phyloP scores from a whole-genome alignment of 768 basidiomycete genomes.

The Nidularia pulvinata region DNA sequence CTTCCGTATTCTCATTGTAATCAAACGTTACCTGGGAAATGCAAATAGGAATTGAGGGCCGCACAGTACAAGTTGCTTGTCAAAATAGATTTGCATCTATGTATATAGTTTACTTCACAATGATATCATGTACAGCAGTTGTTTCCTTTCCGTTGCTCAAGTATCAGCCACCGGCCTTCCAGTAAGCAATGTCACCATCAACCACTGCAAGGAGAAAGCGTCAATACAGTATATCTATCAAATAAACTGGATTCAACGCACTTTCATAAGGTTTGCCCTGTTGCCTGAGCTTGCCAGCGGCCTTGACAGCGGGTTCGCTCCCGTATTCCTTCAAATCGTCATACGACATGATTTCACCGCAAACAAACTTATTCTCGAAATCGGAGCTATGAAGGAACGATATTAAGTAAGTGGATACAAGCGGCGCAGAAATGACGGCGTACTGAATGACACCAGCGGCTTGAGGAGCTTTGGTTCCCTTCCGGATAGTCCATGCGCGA shows the following conservation, averaged over 20 bases:
- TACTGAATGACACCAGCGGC: slow-evolving; percentile 99
- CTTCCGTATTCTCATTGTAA: neutral
- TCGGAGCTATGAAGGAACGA: slow-evolving; percentile 60
- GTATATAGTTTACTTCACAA: neutral
- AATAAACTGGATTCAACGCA: slow-evolving; percentile 26
- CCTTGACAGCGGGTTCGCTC: slow-evolving; percentile 89
- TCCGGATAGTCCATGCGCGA: slow-evolving; percentile 96
- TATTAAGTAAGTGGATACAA: neutral
- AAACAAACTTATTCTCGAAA: slow-evolving; percentile 98
- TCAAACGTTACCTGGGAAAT: too few species aligned
- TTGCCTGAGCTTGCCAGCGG: slow-evolving; percentile 92
- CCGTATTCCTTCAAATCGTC: slow-evolving; percentile 91
- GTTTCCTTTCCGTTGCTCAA: neutral
- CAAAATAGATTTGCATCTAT: slow-evolving; percentile 2
- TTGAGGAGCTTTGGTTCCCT: slow-evolving; percentile 93
- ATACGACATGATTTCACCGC: slow-evolving; percentile 95
- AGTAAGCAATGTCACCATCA: slow-evolving; percentile 91
- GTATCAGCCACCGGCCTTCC: slow-evolving; percentile 71
- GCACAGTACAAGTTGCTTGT: neutral
- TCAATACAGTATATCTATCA: slow-evolving; percentile 6
- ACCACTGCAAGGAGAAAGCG: slow-evolving; percentile 52
- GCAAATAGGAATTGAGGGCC: too few species aligned
- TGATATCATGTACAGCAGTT: too few species aligned
- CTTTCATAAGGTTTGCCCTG: slow-evolving; percentile 98
- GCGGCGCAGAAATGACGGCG: slow-evolving; percentile 19